Base-by-base conservation (phyloP, 441 rosid genomes). In the Capsella rubella region DNA sequence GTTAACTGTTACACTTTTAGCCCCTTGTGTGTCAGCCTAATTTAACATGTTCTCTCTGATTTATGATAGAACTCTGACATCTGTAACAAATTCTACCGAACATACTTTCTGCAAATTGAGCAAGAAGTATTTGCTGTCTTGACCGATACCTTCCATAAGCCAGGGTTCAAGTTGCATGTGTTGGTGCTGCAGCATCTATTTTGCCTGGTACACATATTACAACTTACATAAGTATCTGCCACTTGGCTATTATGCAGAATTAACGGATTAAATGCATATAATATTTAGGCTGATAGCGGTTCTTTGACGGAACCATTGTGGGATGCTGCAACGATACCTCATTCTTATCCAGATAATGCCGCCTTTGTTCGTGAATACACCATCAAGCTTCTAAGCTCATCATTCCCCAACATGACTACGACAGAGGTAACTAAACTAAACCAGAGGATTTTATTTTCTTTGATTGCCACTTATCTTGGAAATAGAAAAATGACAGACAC, bases 91-190 rank as follows among this genome's bases (percentile, higher is more conserved):
- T 93, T 93, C 86, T 91, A 83, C 84, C 83, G 82, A 67, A 76
- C 93, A 8, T 93, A 93, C 79, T 91, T 84, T 74, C 49, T 88
- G 79, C 87, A 89, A 50, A 88, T 89, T 53, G 99, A 91, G 89
- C 98, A 96, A 84, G 99, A 96, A 82, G 90, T 87, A 75, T 96
- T 96, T 86, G 97, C 93, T 2, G 99, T 96, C 66, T 83, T 96
- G 81, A 90, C 99, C 0, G 98, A 96, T 80, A 95, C 98, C 7
- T 96, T 96, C 72, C 99, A 96, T 68, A 96, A 96, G 81, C 99
- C 99, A 80, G 98, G 99, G 53, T 96, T 96, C 88, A 96, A 96
- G 90, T 75, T 96, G 83, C 99, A 96, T 64, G 97, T 93, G 67
- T 79, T 85, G 50, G 97, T 96, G 74, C 84, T 96, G 40, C 98